phyloP scores from a whole-genome alignment of 352 stramenopile genomes.

The Aphanomyces invadans region DNA sequence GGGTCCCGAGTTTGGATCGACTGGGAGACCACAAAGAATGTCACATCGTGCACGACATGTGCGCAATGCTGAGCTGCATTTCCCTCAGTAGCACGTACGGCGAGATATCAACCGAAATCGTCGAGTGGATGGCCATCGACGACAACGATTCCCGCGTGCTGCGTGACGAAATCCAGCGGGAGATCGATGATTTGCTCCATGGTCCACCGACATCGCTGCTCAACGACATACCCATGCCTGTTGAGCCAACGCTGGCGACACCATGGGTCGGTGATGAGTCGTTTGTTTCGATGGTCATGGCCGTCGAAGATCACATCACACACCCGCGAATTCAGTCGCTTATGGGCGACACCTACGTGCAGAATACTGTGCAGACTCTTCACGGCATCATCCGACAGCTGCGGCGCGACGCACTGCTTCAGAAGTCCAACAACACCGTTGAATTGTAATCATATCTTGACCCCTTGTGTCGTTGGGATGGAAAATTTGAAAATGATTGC shows the following conservation, averaged over 20 bases:
- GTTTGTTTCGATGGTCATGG: conserved; percentile 24
- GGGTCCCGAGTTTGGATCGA: conserved; percentile 8
- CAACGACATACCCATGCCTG: conserved; percentile 3
- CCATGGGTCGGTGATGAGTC: conserved; percentile 22
- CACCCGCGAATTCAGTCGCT: conserved; percentile 17
- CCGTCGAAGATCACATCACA: conserved; percentile 19
- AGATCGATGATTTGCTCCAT: conserved; percentile 21
- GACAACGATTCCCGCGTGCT: conserved; percentile 25
- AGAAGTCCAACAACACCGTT: conserved; percentile 16
- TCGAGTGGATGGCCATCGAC: conserved; percentile 26
- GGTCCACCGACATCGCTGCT: conserved; percentile 2
- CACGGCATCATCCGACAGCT: conserved; percentile 21
- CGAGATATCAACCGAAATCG: conserved; percentile 25
- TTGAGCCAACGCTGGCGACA: not conserved
- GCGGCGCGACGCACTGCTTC: conserved; percentile 20
- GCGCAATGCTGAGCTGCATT: conserved; percentile 23
- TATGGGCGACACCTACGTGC: conserved; percentile 9
- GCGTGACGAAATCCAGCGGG: conserved; percentile 18
- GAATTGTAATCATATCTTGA: conserved; percentile 14
- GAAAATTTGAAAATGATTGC: not conserved
- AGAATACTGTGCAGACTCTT: conserved; percentile 12
- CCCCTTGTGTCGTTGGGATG: not conserved
- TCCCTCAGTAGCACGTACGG: conserved; percentile 23
- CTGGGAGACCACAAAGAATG: conserved; percentile 24
- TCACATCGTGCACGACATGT: conserved; percentile 25